Conservation (phyloP, 2,329 filamentous ascomycete species). For the Onygena corvina region DNA sequence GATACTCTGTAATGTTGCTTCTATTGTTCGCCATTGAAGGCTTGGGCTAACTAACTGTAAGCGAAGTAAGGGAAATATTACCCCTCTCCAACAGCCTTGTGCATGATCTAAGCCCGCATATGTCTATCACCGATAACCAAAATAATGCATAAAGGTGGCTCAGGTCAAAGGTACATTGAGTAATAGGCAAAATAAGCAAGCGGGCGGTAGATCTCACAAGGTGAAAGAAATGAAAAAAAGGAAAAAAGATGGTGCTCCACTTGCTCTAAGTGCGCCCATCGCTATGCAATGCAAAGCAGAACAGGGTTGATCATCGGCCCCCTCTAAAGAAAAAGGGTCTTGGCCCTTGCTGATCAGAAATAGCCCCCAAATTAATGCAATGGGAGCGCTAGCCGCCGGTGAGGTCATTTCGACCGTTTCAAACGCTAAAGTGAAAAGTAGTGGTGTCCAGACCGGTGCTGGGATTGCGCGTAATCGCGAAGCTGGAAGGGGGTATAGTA, state of each 20-base stretch:
- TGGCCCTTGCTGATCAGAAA: not conserved
- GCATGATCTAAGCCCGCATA: not conserved
- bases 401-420: not conserved
- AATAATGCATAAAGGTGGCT: not conserved
- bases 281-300: not conserved
- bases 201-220: not conserved
- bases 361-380: not conserved
- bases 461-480: not conserved
- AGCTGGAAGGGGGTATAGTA: conserved; percentile 6
- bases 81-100: not conserved
- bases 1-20: not conserved
- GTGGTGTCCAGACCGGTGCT: not conserved
- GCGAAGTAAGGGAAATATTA: not conserved
- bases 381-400: not conserved
- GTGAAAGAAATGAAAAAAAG: too few species aligned
- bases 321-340: not conserved
- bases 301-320: not conserved
- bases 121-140: not conserved
- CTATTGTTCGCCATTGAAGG: not conserved
- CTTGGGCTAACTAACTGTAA: conserved; percentile 1
- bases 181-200: conserved; percentile 1
- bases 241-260: not conserved
- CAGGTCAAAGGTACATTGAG: not conserved
- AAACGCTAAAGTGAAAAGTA: conserved; percentile 4
- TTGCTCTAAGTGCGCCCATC: not conserved